phyloP scores from a whole-genome alignment of 352 stramenopile species.

The Phytophthora aleatoria region DNA sequence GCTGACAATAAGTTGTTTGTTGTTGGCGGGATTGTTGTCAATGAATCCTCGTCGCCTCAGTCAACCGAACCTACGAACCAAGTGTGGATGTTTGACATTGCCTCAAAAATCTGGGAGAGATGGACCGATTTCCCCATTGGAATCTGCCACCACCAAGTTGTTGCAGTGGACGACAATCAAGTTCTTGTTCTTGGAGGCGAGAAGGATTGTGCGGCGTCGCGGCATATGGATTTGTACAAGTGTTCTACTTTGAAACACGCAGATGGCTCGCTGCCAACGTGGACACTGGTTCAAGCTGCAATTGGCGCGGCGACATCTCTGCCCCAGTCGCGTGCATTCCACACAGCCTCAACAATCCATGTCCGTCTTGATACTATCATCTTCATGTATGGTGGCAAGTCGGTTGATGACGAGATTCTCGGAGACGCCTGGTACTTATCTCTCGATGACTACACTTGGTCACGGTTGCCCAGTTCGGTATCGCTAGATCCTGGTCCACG shows the following conservation, averaged over 20 bases:
- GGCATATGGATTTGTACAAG: slow-evolving; percentile 89
- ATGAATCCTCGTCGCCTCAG: slow-evolving; percentile 8
- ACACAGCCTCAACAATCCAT: slow-evolving; percentile 66
- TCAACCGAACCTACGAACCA: slow-evolving; percentile 49
- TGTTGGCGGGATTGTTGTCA: slow-evolving; percentile 60
- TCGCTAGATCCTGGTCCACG: slow-evolving; percentile 78
- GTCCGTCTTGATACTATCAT: slow-evolving; percentile 81
- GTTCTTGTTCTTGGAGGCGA: slow-evolving; percentile 87
- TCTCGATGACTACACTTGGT: slow-evolving; percentile 84
- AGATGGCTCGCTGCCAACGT: slow-evolving; percentile 73
- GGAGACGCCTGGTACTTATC: slow-evolving; percentile 86
- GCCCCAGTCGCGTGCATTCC: slow-evolving; percentile 67
- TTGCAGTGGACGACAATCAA: slow-evolving; percentile 70
- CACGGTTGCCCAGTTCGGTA: slow-evolving; percentile 67
- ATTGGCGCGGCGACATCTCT: slow-evolving; percentile 69
- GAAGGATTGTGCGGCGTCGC: slow-evolving; percentile 64
- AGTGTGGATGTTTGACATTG: slow-evolving; percentile 72
- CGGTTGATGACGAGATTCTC: slow-evolving; percentile 69
- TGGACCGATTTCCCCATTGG: slow-evolving; percentile 85
- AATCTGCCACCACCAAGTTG: slow-evolving; percentile 79
- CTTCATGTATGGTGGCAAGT: slow-evolving; percentile 85
- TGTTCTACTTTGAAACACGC: slow-evolving; percentile 58
- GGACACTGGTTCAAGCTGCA: slow-evolving; percentile 75
- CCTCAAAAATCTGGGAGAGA: slow-evolving; percentile 63
- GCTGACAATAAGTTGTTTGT: slow-evolving; percentile 74